phyloP scores from a whole-genome alignment of 352 stramenopile species.

The Bremia lactucae region DNA sequence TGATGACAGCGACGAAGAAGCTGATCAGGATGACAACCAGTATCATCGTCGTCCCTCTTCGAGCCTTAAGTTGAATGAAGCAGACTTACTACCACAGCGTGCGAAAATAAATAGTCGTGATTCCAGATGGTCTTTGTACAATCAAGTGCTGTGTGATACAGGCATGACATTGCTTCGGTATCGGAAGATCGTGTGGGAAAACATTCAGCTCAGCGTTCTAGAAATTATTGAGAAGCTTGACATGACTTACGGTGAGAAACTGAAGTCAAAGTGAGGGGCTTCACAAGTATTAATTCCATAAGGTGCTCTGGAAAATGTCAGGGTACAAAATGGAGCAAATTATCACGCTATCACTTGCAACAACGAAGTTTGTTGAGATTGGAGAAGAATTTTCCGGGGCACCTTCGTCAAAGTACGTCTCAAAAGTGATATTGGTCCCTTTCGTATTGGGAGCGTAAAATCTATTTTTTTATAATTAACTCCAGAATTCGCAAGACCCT shows the following conservation, averaged over 20 bases:
- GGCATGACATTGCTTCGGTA: constrained; percentile 72
- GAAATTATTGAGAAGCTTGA: constrained; percentile 65
- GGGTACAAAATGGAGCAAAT: constrained; percentile 85
- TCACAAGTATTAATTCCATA: constrained; percentile 5
- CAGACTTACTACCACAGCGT: constrained; percentile 20
- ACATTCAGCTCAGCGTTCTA: constrained; percentile 69
- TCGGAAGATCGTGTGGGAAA: constrained; percentile 80
- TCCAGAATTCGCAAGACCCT: constrained; percentile 50
- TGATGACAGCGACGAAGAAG: constrained; percentile 44
- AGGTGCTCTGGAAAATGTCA: constrained; percentile 11
- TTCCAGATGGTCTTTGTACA: constrained; percentile 33
- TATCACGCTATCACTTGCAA: constrained; percentile 66
- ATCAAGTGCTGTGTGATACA: constrained; percentile 61
- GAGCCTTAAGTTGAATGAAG: constrained; percentile 8
- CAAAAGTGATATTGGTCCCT: not conserved
- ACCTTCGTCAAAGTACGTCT: constrained; percentile 52
- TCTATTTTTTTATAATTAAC: not conserved
- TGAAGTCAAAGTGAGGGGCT: not conserved
- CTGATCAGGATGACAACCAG: constrained; percentile 30
- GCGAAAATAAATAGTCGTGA: constrained; percentile 30
- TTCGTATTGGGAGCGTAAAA: constrained; percentile 1
- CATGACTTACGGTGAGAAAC: constrained; percentile 49
- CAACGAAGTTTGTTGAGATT: constrained; percentile 66
- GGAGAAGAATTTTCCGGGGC: constrained; percentile 78
- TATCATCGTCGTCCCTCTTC: constrained; percentile 15